A percentile compares a stretch with the other conserved stretches of the same genome.
These are phyloP conservation scores for Aphanomyces euteiches DNA, from an alignment of 352 stramenopile species.

Conservation along the genomic window DNA sequence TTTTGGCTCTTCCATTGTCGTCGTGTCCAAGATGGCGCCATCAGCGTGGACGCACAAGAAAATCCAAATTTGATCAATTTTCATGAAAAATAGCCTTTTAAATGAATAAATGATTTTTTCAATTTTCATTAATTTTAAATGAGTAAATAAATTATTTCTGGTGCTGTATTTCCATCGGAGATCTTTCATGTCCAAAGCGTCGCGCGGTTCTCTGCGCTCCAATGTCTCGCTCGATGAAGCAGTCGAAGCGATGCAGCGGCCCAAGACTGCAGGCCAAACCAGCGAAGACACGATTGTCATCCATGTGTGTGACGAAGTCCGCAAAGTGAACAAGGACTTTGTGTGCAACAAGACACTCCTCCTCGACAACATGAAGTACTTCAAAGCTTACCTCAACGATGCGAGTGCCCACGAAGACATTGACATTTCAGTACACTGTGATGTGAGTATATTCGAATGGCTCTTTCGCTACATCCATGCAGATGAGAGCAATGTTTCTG, in stretches of 20 bases:
- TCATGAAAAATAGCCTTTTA: too few relatives aligned
- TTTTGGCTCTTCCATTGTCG: too few relatives aligned
- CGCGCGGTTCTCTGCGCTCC: background rate
- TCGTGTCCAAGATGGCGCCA: too few relatives aligned
- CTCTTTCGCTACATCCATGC: conserved; percentile 86
- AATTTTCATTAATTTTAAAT: too few relatives aligned
- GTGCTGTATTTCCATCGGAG: too few relatives aligned
- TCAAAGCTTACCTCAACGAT: conserved; percentile 75
- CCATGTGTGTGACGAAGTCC: conserved; percentile 87
- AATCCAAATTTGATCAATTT: too few relatives aligned
- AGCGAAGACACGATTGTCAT: conserved; percentile 61
- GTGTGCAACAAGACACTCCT: conserved; percentile 71
- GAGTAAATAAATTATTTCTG: too few relatives aligned
- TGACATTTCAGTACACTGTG: conserved; percentile 91
- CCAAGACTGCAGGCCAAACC: too few relatives aligned
- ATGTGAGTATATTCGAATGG: conserved; percentile 90
- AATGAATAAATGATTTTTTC: too few relatives aligned
- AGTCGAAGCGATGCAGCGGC: too few relatives aligned
- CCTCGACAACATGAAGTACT: conserved; percentile 90
- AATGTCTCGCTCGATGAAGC: too few relatives aligned
- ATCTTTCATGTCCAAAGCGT: conserved; percentile 5
- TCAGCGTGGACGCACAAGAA: too few relatives aligned
- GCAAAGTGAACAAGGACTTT: conserved; percentile 84
- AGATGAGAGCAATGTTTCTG: conserved; percentile 34
- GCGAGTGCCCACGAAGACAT: conserved; percentile 84